Conservation (phyloP, 2,329 filamentous ascomycete genomes). For the Fusarium nodosum region DNA sequence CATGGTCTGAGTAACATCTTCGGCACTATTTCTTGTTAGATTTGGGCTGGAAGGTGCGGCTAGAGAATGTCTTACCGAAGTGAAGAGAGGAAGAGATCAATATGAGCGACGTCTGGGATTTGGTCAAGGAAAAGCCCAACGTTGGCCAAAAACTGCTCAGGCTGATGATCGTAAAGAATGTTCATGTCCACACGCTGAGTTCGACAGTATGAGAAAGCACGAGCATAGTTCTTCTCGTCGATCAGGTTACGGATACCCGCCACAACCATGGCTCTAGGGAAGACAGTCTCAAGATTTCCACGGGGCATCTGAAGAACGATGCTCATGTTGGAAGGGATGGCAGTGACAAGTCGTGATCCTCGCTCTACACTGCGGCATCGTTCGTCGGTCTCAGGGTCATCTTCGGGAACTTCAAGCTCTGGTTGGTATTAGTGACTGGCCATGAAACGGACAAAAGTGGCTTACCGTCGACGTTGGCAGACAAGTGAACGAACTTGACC, state of each 20-base stretch:
- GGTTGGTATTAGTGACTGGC: conserved; percentile 41
- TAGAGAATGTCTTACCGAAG: conserved; percentile 70
- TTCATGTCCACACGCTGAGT: conserved; percentile 98
- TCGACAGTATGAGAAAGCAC: conserved; percentile 88
- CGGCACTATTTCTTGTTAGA: conserved; percentile 70
- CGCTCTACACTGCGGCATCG: conserved; percentile 92
- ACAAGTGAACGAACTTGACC: conserved; percentile 91
- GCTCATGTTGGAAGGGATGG: conserved; percentile 88
- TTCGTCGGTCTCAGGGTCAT: conserved; percentile 93
- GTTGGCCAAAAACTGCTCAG: conserved; percentile 83
- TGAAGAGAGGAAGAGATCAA: conserved; percentile 92
- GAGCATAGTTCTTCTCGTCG: conserved; percentile 82
- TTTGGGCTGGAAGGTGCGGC: background rate
- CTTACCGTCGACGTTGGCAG: conserved; percentile 72
- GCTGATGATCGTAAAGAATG: conserved; percentile 93
- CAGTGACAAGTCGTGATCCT: conserved; percentile 86
- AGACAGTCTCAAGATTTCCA: conserved; percentile 96
- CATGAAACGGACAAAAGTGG: background rate
- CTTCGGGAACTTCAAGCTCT: conserved; percentile 85
- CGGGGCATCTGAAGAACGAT: conserved; percentile 94
- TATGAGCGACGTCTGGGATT: conserved; percentile 81
- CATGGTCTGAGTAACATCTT: conserved; percentile 93
- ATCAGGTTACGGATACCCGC: conserved; percentile 88
- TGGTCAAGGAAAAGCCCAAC: conserved; percentile 86
- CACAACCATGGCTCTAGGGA: conserved; percentile 90